Evolutionary conservation across 257 asterid species (phyloP), one percentile per base, ranked within the genome.

Genomic region (Salvia rosmarinus): DNA sequence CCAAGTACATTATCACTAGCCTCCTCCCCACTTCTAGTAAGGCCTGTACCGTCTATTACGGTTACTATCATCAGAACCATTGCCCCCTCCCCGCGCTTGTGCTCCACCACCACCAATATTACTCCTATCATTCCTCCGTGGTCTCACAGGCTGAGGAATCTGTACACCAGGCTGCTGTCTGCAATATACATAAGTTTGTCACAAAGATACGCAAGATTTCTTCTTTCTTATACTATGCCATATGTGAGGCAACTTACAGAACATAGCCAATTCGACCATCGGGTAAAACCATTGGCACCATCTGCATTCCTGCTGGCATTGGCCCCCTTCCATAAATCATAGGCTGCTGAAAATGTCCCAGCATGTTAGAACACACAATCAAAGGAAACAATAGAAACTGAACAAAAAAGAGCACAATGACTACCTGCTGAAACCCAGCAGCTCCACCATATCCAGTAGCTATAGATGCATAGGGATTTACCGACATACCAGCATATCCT

Each of bases 231-330:
- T 3, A 61, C 37, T 46, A 12, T n/a, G 25, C 37, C 40, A 56
- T 11, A 64, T 16, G 10, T 13, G 55, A 60, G 67, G 72, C 70
- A 68, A 87, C 97, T 89, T 86, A 93, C 97, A 93, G 92, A 72
- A 93, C 96, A 74, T 93, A 93, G 80, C 97, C 98, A 46, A 90
- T 90, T 69, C 88, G 96, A 67, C 98, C 98, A 85, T 90, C 97
- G 14, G 98, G 96, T 72, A 93, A 85, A 80, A 93, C 94, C 97
- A 94, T 91, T 2, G 97, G 98, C 79, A 94, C 98, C 98, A 94
- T 94, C 79, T 94, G 98, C 98, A 94, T 94, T 75, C 98, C 97
- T 56, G 97, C 79, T 52, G 96, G 96, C 96, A 89, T 91, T 9
- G 96, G 96, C 50, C 98, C 98, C 79, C 97, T 86, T 63, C 97